Percentiles rank a stretch among this genome's conserved stretches.
Conservation (phyloP, 179 eudicot species). For the Spergularia azorica region DNA sequence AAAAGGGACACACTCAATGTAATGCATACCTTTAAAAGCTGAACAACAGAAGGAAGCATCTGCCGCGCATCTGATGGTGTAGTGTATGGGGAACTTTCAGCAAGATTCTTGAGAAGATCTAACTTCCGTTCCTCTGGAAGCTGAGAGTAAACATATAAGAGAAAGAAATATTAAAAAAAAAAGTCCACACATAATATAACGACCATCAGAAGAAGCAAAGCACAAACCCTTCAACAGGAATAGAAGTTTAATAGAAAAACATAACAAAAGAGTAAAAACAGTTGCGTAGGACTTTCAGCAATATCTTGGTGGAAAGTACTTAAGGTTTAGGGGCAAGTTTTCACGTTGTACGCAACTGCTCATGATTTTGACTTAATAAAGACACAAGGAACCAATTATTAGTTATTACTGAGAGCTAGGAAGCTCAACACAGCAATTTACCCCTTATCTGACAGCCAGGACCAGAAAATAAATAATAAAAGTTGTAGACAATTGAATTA, state of each 20-base stretch:
- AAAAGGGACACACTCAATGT: not conserved
- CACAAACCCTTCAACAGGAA: not conserved
- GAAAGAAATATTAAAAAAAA: not conserved
- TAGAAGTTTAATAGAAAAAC: not conserved
- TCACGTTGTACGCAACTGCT: too few species aligned
- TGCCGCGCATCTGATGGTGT: conserved; percentile 83
- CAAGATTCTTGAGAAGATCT: conserved; percentile 89
- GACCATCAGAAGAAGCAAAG: not conserved
- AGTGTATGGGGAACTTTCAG: conserved; percentile 85
- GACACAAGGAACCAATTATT: too few species aligned
- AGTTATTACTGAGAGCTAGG: not conserved
- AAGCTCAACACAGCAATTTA: not conserved
- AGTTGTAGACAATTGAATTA: too few species aligned
- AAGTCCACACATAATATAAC: not conserved
- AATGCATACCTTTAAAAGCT: conserved; percentile 70
- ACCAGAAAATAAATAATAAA: not conserved
- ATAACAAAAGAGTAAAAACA: not conserved
- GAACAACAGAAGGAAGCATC: conserved; percentile 81
- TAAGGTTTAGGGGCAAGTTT: too few species aligned
- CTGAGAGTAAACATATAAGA: conserved; percentile 39
- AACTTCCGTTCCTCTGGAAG: conserved; percentile 89
- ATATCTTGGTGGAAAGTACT: too few species aligned
- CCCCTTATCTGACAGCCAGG: not conserved
- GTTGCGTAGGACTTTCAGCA: too few species aligned
- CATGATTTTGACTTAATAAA: too few species aligned